These are phyloP conservation scores for Corymbia maculata DNA, from an alignment of 345 rosid genomes.

Conservation along the genomic window DNA sequence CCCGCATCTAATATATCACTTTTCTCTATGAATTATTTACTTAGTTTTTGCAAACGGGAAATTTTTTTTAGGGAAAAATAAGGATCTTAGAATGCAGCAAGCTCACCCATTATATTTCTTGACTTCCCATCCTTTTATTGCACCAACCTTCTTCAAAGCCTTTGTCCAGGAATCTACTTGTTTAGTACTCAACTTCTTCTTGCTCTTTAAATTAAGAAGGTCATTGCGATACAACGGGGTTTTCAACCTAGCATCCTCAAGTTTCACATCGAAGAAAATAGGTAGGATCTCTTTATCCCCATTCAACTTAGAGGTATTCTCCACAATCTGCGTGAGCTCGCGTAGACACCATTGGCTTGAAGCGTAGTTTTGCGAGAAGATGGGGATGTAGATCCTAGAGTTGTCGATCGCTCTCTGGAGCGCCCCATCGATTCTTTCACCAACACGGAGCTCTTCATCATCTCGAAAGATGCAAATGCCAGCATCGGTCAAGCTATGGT, in stretches of 20 bases:
- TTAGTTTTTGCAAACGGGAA: rapidly evolving
- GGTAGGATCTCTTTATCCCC: background rate
- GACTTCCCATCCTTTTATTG: no score
- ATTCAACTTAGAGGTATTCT: rapidly evolving
- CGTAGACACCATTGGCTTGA: background rate
- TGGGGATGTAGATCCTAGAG: no score
- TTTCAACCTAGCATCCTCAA: rapidly evolving
- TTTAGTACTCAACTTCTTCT: background rate
- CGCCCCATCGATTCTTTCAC: background rate
- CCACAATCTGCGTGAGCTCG: background rate
- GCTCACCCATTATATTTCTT: no score
- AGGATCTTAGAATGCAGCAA: no score
- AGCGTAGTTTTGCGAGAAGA: no score
- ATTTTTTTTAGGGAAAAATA: no score
- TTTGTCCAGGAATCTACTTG: background rate
- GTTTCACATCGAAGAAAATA: background rate
- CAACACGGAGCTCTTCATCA: background rate
- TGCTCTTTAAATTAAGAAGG: rapidly evolving
- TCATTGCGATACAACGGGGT: rapidly evolving
- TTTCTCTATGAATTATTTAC: no score
- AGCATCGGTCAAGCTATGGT: background rate
- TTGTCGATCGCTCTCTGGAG: background rate
- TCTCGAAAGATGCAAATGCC: background rate
- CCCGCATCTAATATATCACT: no score
- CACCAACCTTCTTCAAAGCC: background rate